These are phyloP conservation scores for Diaporthe sp. DNA, from an alignment of 2,329 filamentous ascomycete genomes.

Conservation along the genomic window DNA sequence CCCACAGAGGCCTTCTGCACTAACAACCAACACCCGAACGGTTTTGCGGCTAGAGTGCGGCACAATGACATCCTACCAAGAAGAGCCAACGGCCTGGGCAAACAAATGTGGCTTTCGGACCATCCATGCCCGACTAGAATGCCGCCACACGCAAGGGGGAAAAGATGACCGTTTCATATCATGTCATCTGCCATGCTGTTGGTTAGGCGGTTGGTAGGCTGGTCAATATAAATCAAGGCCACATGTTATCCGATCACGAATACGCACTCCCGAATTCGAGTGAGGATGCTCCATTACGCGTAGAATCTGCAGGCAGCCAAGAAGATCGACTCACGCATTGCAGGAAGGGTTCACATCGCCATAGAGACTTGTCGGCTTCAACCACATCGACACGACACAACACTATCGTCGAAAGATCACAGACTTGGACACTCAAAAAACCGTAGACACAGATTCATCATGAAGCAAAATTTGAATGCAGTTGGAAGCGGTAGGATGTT, in stretches of 20 bases:
- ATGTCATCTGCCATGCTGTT: not conserved
- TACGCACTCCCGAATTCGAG: constrained; percentile 2
- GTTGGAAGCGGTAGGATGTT: not conserved
- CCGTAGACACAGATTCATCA: not conserved
- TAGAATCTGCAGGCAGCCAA: not conserved
- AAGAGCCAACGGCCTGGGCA: too few species aligned
- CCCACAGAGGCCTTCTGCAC: not conserved
- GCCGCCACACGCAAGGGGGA: not conserved
- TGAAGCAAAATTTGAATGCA: too few species aligned
- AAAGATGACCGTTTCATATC: not conserved
- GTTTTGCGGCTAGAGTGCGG: not conserved
- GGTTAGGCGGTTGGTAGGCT: not conserved
- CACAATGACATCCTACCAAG: not conserved
- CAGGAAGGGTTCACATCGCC: not conserved
- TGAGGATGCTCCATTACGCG: not conserved
- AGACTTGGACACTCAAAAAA: not conserved
- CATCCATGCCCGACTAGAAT: not conserved
- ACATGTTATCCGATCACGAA: not conserved
- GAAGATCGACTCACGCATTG: too few species aligned
- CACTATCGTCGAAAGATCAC: too few species aligned
- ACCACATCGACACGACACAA: not conserved
- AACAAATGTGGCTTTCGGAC: not conserved
- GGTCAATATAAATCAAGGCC: not conserved
- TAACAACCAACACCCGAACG: not conserved
- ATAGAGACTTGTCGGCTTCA: not conserved